These are phyloP conservation scores for Collybiopsis confluens DNA, from an alignment of 768 basidiomycete species.

Conservation along the genomic window DNA sequence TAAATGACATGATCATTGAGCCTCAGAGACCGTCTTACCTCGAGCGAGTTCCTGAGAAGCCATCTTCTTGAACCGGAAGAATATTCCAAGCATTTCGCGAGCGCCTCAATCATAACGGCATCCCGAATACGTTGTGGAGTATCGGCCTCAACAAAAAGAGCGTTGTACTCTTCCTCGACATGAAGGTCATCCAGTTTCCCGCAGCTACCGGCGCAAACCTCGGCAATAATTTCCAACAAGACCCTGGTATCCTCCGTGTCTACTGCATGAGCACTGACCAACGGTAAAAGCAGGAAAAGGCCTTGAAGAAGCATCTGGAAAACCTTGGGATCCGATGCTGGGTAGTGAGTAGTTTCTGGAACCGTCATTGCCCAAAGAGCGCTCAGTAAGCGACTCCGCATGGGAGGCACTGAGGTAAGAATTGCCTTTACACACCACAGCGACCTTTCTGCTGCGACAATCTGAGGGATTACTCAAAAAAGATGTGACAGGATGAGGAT, in stretches of 20 bases:
- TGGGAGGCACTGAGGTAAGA: constrained; percentile 31
- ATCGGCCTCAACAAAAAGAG: constrained; percentile 31
- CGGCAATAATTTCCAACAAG: constrained; percentile 38
- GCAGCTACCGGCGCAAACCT: constrained; percentile 42
- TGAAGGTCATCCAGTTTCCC: constrained; percentile 43
- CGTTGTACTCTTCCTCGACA: constrained; percentile 50
- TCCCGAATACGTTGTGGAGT: constrained; percentile 27
- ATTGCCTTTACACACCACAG: constrained; percentile 72
- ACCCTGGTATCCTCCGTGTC: constrained; percentile 29
- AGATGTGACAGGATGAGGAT: background rate
- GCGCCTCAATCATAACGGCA: constrained; percentile 39
- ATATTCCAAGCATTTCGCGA: constrained; percentile 50
- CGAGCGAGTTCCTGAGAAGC: constrained; percentile 43
- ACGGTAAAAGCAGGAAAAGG: constrained; percentile 46
- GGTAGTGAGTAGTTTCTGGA: constrained; percentile 37
- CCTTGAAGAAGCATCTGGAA: constrained; percentile 51
- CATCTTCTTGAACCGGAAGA: constrained; percentile 43
- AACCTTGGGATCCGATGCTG: constrained; percentile 36
- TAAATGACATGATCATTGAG: background rate
- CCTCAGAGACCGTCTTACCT: constrained; percentile 32
- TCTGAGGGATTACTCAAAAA: constrained; percentile 16
- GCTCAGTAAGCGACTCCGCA: constrained; percentile 44
- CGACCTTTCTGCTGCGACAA: constrained; percentile 52
- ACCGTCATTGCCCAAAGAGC: constrained; percentile 44
- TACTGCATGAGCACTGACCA: constrained; percentile 23